Conservation (phyloP, 2,329 filamentous ascomycete genomes). For the Scedosporium minutisporum region DNA sequence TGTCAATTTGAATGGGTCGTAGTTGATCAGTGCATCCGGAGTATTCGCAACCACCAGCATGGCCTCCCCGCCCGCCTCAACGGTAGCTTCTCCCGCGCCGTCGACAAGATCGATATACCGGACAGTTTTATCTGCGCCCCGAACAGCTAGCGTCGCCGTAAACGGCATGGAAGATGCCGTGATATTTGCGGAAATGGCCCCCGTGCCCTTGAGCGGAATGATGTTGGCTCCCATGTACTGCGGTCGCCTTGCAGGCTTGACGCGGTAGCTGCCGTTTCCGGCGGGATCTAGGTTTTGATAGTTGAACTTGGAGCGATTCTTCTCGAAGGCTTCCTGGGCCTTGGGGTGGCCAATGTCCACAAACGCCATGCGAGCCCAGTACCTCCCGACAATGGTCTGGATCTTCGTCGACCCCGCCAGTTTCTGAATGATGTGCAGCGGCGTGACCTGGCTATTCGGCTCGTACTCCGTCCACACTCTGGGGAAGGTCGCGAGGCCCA, state of each 20-base stretch:
- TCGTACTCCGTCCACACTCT: slow-evolving; percentile 34
- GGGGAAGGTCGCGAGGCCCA: slow-evolving; percentile 30
- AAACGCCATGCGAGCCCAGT: slow-evolving; percentile 45
- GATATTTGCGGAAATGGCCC: slow-evolving; percentile 23
- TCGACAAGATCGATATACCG: slow-evolving; percentile 26
- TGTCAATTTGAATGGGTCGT: slow-evolving; percentile 30
- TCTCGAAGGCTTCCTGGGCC: slow-evolving; percentile 26
- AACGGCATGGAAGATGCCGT: slow-evolving; percentile 23
- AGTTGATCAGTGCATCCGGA: slow-evolving; percentile 29
- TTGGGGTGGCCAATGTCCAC: slow-evolving; percentile 37
- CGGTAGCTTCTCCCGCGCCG: slow-evolving; percentile 22
- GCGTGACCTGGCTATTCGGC: slow-evolving; percentile 36
- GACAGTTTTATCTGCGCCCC: slow-evolving; percentile 16
- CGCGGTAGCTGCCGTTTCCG: slow-evolving; percentile 27
- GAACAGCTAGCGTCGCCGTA: slow-evolving; percentile 31
- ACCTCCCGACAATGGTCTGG: slow-evolving; percentile 33
- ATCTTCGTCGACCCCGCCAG: slow-evolving; percentile 22
- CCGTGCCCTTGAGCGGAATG: slow-evolving; percentile 28
- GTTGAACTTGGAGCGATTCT: slow-evolving; percentile 24
- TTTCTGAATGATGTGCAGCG: slow-evolving; percentile 34
- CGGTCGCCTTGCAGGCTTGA: slow-evolving; percentile 30
- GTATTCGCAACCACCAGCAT: slow-evolving; percentile 39
- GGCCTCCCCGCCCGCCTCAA: slow-evolving; percentile 30
- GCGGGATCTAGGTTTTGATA: slow-evolving; percentile 31
- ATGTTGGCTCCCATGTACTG: slow-evolving; percentile 42